Percentiles rank a stretch among this genome's conserved stretches.
Evolutionary conservation across 2,329 filamentous ascomycete species (phyloP).

Genomic region (Lachnellula willkommii): DNA sequence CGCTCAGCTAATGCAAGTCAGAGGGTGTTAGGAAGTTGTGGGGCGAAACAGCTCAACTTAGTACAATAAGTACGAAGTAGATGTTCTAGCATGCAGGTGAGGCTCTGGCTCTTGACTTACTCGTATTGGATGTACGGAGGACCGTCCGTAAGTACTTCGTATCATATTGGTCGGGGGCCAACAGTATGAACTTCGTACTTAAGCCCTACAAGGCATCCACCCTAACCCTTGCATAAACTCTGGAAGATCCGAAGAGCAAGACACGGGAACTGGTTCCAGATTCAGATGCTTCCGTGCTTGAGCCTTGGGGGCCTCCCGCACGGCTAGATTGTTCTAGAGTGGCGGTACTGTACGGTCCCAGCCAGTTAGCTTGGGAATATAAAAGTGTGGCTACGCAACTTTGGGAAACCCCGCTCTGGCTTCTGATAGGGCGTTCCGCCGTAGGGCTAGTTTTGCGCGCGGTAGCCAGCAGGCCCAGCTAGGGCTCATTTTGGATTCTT

Average conservation of each 20-base stretch:
- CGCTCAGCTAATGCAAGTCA: too few relatives aligned
- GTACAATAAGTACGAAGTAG: too few relatives aligned
- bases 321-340: background rate
- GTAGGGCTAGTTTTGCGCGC: background rate
- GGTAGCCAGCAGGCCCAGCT: background rate
- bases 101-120: background rate
- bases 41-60: too few relatives aligned
- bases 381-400: background rate
- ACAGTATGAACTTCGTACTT: background rate
- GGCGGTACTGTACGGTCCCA: background rate
- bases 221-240: background rate
- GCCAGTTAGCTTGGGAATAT: background rate
- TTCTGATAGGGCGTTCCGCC: background rate
- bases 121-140: background rate
- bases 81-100: background rate
- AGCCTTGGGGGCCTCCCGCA: background rate
- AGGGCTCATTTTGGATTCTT: background rate
- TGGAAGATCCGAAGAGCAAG: constrained; percentile 8
- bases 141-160: background rate
- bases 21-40: too few relatives aligned
- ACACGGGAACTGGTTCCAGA: background rate
- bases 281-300: background rate
- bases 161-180: background rate
- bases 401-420: background rate
- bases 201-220: constrained; percentile 1